These are phyloP conservation scores for Hibiscus syriacus DNA, from an alignment of 345 rosid species.

Conservation along the genomic window DNA sequence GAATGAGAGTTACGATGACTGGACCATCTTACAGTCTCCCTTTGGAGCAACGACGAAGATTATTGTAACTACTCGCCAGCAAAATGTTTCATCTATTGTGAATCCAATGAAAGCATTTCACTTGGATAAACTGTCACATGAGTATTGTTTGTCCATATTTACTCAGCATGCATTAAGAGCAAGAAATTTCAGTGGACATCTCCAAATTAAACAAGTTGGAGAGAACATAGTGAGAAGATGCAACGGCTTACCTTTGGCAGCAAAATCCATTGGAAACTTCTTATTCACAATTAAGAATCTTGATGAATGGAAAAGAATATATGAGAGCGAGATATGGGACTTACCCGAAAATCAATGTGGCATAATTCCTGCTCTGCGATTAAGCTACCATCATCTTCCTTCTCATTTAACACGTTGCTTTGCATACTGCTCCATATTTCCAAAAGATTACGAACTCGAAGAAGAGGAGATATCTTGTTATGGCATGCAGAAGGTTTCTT, in stretches of 20 bases:
- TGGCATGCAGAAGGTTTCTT: too few species aligned
- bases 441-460: too few species aligned
- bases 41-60: background rate
- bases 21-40: background rate
- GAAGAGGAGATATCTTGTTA: too few species aligned
- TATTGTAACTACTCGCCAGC: background rate
- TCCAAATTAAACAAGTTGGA: slow-evolving; percentile 25
- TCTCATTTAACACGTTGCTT: too few species aligned
- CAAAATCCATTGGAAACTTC: slow-evolving; percentile 25
- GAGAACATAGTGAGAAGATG: slow-evolving; percentile 28
- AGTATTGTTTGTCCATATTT: background rate
- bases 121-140: background rate
- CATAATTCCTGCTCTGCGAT: too few species aligned
- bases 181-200: slow-evolving; percentile 3
- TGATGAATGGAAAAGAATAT: background rate
- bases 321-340: too few species aligned
- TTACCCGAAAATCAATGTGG: too few species aligned
- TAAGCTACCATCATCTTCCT: too few species aligned
- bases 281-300: slow-evolving; percentile 14
- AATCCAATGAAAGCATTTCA: background rate
- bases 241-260: slow-evolving; percentile 33
- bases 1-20: background rate
- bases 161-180: slow-evolving; percentile 10
- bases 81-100: background rate
- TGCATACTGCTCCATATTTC: too few species aligned